These are phyloP conservation scores for Sanghuangporus weigelae DNA, from an alignment of 1,284 basidiomycete species.

Conservation along the genomic window DNA sequence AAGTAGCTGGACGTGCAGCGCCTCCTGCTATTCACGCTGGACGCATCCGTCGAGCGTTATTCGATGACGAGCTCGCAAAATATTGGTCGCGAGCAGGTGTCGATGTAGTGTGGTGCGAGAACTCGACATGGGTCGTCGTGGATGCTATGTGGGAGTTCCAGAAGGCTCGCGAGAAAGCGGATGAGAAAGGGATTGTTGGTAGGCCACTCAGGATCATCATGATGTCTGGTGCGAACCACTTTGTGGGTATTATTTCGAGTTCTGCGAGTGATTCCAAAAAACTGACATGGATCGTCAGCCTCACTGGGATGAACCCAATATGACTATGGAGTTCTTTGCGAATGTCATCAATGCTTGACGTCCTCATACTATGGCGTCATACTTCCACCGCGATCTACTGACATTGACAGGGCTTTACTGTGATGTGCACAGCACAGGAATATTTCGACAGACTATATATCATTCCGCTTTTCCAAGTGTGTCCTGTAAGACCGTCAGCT, in stretches of 20 bases:
- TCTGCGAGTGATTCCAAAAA: background rate
- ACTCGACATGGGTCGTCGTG: constrained; percentile 14
- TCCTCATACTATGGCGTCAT: too few relatives aligned
- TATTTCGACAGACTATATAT: too few relatives aligned
- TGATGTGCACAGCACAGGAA: too few relatives aligned
- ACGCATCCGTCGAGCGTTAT: constrained; percentile 16
- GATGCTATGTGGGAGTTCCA: constrained; percentile 18
- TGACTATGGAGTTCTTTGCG: constrained; percentile 11
- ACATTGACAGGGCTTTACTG: too few relatives aligned
- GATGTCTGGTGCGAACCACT: constrained; percentile 19
- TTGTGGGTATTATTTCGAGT: constrained; percentile 15
- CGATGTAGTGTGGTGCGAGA: constrained; percentile 17
- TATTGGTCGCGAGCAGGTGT: constrained; percentile 14
- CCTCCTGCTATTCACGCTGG: constrained; percentile 1
- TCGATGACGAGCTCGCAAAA: constrained; percentile 9
- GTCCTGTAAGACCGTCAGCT: too few relatives aligned
- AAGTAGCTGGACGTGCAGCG: constrained; percentile 1
- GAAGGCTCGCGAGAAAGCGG: constrained; percentile 5
- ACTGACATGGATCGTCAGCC: background rate
- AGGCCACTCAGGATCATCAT: constrained; percentile 14
- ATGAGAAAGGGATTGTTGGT: constrained; percentile 7
- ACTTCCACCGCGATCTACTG: too few relatives aligned
- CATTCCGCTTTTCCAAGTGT: too few relatives aligned
- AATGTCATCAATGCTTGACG: background rate
- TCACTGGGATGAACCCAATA: constrained; percentile 13